Conservation (phyloP, 768 basidiomycete species). For the Fibroporia radiculosa region DNA sequence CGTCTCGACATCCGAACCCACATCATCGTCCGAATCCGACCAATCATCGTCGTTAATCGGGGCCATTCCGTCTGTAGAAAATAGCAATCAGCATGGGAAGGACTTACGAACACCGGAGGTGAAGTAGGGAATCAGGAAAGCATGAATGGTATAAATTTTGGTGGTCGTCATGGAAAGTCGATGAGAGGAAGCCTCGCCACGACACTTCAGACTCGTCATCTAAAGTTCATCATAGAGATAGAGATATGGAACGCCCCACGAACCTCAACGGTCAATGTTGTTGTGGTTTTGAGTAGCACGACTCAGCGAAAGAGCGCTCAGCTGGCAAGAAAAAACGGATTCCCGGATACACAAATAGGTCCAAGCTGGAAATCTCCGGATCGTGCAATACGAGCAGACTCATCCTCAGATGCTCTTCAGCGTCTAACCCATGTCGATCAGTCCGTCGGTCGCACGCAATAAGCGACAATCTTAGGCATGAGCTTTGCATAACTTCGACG, state of each 20-base stretch:
- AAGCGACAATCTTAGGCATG: too few relatives aligned
- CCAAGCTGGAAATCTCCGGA: conserved; percentile 8
- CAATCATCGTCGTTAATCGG: conserved; percentile 51
- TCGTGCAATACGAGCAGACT: too few relatives aligned
- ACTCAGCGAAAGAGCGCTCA: conserved; percentile 2
- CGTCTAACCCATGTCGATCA: too few relatives aligned
- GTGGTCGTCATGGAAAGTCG: conserved; percentile 53
- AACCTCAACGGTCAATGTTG: background rate
- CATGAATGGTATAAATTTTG: conserved; percentile 83
- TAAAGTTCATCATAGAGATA: conserved; percentile 38
- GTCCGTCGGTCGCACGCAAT: too few relatives aligned
- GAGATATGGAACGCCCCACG: background rate
- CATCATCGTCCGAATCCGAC: conserved; percentile 77
- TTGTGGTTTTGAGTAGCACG: background rate
- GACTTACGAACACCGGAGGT: conserved; percentile 13
- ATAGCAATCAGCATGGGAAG: background rate
- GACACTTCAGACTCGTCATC: conserved; percentile 80
- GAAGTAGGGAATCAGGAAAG: conserved; percentile 58
- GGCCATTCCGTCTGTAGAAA: conserved; percentile 6
- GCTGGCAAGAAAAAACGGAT: conserved; percentile 10
- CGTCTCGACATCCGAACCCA: conserved; percentile 50
- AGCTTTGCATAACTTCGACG: too few relatives aligned
- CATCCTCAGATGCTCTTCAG: too few relatives aligned
- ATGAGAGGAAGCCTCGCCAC: conserved; percentile 53
- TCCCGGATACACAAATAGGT: conserved; percentile 1